These are phyloP conservation scores for Lactarius pseudohatsudake DNA, from an alignment of 768 basidiomycete species.

Conservation along the genomic window DNA sequence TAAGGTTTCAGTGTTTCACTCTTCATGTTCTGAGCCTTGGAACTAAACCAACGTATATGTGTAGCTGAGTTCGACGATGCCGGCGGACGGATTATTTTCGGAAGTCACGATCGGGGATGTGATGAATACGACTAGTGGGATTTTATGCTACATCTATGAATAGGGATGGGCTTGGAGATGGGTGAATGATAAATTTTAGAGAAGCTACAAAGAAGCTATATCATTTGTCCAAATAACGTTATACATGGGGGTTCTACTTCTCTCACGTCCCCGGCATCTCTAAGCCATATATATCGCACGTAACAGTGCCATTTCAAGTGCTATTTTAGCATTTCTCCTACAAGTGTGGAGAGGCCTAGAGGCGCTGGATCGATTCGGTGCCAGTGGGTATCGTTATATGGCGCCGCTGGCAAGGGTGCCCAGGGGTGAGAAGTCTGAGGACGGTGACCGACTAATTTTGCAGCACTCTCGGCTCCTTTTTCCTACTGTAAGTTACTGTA, in stretches of 20 bases:
- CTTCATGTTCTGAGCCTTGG: neutral
- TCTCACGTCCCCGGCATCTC: neutral
- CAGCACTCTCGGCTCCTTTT: too few species aligned
- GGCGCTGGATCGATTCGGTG: neutral
- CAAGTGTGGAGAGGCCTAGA: too few species aligned
- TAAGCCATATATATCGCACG: neutral
- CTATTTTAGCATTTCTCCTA: neutral
- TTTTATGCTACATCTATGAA: constrained; percentile 41
- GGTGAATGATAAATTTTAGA: neutral
- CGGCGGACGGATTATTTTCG: constrained; percentile 34
- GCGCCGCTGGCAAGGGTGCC: too few species aligned
- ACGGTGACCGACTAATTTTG: too few species aligned
- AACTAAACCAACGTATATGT: neutral
- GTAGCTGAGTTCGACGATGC: constrained; percentile 35
- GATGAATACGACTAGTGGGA: constrained; percentile 36
- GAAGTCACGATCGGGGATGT: constrained; percentile 34
- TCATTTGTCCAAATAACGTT: neutral
- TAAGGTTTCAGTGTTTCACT: constrained; percentile 17
- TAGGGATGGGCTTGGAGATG: constrained; percentile 14
- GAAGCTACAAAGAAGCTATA: neutral
- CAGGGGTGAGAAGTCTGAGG: too few species aligned
- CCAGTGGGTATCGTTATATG: neutral
- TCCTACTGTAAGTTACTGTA: too few species aligned
- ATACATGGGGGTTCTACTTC: neutral
- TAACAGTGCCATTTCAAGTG: too few species aligned